These are phyloP conservation scores for Quercus suber DNA, from an alignment of 306 rosid genomes.

Conservation along the genomic window DNA sequence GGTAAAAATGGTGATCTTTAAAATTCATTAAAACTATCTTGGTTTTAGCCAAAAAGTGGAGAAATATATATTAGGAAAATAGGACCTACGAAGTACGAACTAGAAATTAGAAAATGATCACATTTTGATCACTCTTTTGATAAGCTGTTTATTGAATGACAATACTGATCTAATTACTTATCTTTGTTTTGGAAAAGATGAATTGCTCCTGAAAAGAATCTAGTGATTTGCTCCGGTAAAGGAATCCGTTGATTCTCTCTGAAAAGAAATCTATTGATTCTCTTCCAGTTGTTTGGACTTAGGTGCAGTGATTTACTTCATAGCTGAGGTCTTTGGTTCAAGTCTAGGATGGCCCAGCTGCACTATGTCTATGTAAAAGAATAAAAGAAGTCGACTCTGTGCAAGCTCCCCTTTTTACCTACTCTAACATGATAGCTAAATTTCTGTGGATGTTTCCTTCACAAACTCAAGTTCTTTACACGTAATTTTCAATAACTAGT, in stretches of 20 bases:
- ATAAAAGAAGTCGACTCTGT: conserved; percentile 2
- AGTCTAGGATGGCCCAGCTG: conserved; percentile 4
- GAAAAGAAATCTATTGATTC: neutral
- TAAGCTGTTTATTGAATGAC: neutral
- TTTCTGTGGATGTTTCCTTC: conserved; percentile 6
- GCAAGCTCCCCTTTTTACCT: neutral
- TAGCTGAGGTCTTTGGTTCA: neutral
- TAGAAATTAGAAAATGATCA: conserved; percentile 16
- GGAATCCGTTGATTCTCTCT: neutral
- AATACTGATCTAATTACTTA: neutral
- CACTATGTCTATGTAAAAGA: neutral
- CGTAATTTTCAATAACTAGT: neutral
- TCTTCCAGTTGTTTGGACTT: neutral
- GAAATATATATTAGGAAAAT: neutral
- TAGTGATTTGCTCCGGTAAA: neutral
- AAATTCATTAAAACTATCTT: neutral
- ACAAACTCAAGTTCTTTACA: conserved; percentile 8
- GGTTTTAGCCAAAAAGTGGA: neutral
- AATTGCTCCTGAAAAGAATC: neutral
- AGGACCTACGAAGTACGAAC: neutral
- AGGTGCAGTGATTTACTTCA: neutral
- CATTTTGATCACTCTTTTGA: neutral
- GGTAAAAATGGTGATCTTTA: neutral
- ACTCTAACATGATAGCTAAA: conserved; percentile 12
- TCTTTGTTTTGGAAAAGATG: neutral